Evolutionary conservation across 192 early-diverging fungal species (phyloP).

Genomic region (Backusella circina): DNA sequence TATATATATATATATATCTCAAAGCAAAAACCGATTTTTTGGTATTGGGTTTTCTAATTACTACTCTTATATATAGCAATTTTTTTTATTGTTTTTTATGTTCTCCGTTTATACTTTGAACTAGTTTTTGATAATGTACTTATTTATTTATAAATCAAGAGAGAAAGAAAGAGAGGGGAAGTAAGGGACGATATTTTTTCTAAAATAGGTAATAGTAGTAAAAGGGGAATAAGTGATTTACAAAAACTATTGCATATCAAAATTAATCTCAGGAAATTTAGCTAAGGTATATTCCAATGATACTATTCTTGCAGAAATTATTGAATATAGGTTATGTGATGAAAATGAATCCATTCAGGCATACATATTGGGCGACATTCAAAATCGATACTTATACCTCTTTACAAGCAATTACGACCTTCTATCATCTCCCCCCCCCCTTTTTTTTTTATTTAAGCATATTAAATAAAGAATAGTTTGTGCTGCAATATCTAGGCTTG

Average conservation of each 20-base stretch:
- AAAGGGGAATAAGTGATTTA: background rate
- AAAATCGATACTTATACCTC: background rate
- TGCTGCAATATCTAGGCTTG: background rate
- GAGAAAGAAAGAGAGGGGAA: background rate
- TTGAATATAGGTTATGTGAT: background rate
- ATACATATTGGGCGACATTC: background rate
- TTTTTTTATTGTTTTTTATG: background rate
- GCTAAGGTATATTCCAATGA: background rate
- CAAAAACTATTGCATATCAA: background rate
- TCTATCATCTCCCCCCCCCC: background rate
- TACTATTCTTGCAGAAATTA: background rate
- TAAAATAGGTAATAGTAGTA: background rate
- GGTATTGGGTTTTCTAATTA: background rate
- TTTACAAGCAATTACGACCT: background rate
- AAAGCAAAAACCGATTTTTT: background rate
- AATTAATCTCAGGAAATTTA: background rate
- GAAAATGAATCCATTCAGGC: background rate
- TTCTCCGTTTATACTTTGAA: background rate
- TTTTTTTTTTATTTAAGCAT: background rate
- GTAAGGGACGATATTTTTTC: background rate
- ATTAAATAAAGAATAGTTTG: background rate
- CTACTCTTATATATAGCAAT: background rate
- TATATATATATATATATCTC: background rate
- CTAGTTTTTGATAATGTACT: background rate
- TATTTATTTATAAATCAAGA: background rate